Percentiles rank a stretch among this genome's conserved stretches.
Evolutionary conservation across 495 filamentous ascomycete species (phyloP).

Genomic region (Hypoxylon perforatum): DNA sequence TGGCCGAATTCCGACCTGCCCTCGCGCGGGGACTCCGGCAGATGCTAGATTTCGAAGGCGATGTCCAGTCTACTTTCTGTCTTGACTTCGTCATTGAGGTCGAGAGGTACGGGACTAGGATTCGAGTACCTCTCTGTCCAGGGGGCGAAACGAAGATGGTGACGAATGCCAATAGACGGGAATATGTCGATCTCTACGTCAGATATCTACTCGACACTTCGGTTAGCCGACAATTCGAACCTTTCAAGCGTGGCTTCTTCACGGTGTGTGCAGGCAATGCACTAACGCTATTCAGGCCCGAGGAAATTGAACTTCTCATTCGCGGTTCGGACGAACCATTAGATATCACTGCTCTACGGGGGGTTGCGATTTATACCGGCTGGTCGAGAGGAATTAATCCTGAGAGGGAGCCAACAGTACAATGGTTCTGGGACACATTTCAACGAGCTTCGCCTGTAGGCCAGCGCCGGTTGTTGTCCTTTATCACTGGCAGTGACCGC

Average conservation of each 20-base stretch:
- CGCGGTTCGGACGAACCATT: constrained; percentile 88
- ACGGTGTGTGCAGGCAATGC: constrained; percentile 93
- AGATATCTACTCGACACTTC: constrained; percentile 82
- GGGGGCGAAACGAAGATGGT: constrained; percentile 81
- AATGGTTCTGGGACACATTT: constrained; percentile 93
- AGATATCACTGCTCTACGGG: constrained; percentile 79
- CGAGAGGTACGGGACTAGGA: constrained; percentile 79
- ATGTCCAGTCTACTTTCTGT: constrained; percentile 84
- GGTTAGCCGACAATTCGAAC: constrained; percentile 87
- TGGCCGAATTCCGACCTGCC: constrained; percentile 83
- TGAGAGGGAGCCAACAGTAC: constrained; percentile 69
- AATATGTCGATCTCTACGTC: constrained; percentile 91
- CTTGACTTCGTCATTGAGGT: constrained; percentile 83
- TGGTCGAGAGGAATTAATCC: constrained; percentile 65
- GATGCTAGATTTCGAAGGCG: constrained; percentile 84
- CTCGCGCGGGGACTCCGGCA: constrained; percentile 81
- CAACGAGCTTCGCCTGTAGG: constrained; percentile 69
- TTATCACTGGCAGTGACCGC: constrained; percentile 93
- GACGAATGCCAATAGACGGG: constrained; percentile 84
- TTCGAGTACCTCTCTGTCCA: constrained; percentile 75
- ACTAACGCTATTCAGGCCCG: constrained; percentile 87
- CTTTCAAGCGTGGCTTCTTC: constrained; percentile 95
- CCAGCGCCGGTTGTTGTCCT: constrained; percentile 83
- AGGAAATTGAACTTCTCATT: constrained; percentile 91
- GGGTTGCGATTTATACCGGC: constrained; percentile 84